These are phyloP conservation scores for Penicillium hesseltinei DNA, from an alignment of 2,329 filamentous ascomycete genomes.

Conservation along the genomic window DNA sequence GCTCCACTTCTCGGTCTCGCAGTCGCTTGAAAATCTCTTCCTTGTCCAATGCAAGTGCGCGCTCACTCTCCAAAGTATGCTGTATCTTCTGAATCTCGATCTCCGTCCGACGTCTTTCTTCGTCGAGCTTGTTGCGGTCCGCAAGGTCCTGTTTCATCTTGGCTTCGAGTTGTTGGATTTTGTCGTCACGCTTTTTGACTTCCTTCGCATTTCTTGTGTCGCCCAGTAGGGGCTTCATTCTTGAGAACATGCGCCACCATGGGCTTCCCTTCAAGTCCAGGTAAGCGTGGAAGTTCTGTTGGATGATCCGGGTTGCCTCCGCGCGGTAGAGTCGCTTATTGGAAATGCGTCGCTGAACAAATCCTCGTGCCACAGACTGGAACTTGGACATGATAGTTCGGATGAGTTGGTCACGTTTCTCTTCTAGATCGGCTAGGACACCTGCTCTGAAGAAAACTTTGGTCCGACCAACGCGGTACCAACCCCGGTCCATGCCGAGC, in stretches of 20 bases:
- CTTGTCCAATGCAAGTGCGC: constrained; percentile 93
- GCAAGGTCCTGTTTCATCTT: constrained; percentile 75
- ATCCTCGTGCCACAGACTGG: constrained; percentile 87
- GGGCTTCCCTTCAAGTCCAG: constrained; percentile 85
- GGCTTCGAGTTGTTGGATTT: constrained; percentile 81
- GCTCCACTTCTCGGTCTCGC: constrained; percentile 83
- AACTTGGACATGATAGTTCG: constrained; percentile 91
- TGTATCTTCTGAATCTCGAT: constrained; percentile 85
- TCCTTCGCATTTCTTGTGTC: constrained; percentile 88
- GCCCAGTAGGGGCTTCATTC: constrained; percentile 92
- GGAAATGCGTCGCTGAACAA: constrained; percentile 79
- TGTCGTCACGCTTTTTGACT: constrained; percentile 91
- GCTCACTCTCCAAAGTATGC: constrained; percentile 91
- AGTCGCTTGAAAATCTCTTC: constrained; percentile 99
- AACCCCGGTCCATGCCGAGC: constrained; percentile 75
- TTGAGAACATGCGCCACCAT: constrained; percentile 94
- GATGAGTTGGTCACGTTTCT: constrained; percentile 88
- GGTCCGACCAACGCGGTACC: constrained; percentile 90
- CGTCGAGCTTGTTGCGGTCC: constrained; percentile 77
- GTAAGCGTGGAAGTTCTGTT: constrained; percentile 90
- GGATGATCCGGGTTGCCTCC: constrained; percentile 91
- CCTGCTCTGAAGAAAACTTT: constrained; percentile 98
- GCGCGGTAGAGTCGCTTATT: constrained; percentile 93
- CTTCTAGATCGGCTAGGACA: constrained; percentile 93
- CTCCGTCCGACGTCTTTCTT: constrained; percentile 84